Evolutionary conservation across 2,329 filamentous ascomycete species (phyloP), one percentile per base, ranked within the genome.

Genomic region (Xylaria sp.): DNA sequence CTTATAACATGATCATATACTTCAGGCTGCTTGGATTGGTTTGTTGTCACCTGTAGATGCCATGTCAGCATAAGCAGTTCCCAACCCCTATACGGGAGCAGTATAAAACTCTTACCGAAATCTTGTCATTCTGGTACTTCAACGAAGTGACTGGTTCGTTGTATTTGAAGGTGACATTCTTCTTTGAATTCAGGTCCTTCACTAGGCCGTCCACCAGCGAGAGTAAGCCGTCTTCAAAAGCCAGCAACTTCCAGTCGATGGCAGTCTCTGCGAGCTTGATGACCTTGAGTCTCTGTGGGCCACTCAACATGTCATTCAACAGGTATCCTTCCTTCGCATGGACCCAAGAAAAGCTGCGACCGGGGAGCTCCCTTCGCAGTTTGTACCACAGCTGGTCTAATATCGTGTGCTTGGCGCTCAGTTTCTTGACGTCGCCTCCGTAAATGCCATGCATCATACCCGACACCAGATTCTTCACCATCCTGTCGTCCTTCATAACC

Each of bases 381-480:
- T 16, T 6, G 55, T 87, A 83, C 58, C 80, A 74, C n/a, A 80
- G 64, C 69, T 78, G 79, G 0, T 77, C 66, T 8, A 87, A 75
- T 46, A 88, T 71, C 47, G 89, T 77, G 54, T 84, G 85, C 66
- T 84, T 85, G 52, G 84, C 85, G 73, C 92, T 96, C 54, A 97
- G 78, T 70, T 88, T 82, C 72, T 90, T 85, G 52, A 96, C 84
- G 74, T 97, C 90, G 4, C 94, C 94, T 19, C 92, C 94, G 73
- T 95, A 96, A 60, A 97, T 91, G 48, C 94, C 94, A 73, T 97
- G 94, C 56, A 91, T 69, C 70, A 86, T 76, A 55, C 87, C 91
- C 4, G 91, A 96, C 5, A 85, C 75, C 16, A 96, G 57, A 67
- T 95, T 92, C 66, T 94, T 80, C 11, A 85, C 84, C 5, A 89